Evolutionary conservation across 306 rosid species (phyloP).

Genomic region (Spatholobus suberectus): DNA sequence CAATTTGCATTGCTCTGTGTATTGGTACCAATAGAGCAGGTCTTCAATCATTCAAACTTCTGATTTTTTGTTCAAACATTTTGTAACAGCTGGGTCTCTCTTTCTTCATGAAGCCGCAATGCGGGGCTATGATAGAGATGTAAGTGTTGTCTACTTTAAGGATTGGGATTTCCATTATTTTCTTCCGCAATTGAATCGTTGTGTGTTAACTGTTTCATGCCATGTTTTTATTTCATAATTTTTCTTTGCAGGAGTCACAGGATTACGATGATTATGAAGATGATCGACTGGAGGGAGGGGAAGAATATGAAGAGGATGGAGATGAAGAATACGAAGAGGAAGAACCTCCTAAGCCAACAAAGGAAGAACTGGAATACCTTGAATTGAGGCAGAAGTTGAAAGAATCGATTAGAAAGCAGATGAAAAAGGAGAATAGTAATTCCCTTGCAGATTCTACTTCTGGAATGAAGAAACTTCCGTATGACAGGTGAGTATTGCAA

Average conservation of each 20-base stretch:
- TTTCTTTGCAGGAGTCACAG: slow-evolving; percentile 49
- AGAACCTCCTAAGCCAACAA: slow-evolving; percentile 65
- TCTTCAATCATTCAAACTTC: neutral
- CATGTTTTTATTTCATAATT: neutral
- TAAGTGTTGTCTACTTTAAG: slow-evolving; percentile 42
- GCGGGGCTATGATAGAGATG: slow-evolving; percentile 71
- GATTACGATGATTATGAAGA: slow-evolving; percentile 68
- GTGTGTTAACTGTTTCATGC: neutral
- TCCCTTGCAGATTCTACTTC: slow-evolving; percentile 48
- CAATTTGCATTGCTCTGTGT: slow-evolving; percentile 24
- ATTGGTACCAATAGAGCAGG: slow-evolving; percentile 21
- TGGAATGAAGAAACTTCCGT: slow-evolving; percentile 61
- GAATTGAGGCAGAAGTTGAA: slow-evolving; percentile 76
- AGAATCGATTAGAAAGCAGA: slow-evolving; percentile 64
- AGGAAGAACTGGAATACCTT: slow-evolving; percentile 76
- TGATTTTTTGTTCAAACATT: slow-evolving; percentile 11
- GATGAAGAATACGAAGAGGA: slow-evolving; percentile 59
- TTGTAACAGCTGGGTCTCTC: slow-evolving; percentile 36
- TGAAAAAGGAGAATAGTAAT: slow-evolving; percentile 59
- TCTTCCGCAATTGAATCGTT: neutral
- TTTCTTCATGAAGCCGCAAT: slow-evolving; percentile 44
- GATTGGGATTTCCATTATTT: neutral
- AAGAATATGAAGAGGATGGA: slow-evolving; percentile 61
- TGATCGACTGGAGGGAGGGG: slow-evolving; percentile 54
- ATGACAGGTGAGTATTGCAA: slow-evolving; percentile 72